These are phyloP conservation scores for Globisporangium perplexum DNA, from an alignment of 352 stramenopile genomes.

Conservation along the genomic window DNA sequence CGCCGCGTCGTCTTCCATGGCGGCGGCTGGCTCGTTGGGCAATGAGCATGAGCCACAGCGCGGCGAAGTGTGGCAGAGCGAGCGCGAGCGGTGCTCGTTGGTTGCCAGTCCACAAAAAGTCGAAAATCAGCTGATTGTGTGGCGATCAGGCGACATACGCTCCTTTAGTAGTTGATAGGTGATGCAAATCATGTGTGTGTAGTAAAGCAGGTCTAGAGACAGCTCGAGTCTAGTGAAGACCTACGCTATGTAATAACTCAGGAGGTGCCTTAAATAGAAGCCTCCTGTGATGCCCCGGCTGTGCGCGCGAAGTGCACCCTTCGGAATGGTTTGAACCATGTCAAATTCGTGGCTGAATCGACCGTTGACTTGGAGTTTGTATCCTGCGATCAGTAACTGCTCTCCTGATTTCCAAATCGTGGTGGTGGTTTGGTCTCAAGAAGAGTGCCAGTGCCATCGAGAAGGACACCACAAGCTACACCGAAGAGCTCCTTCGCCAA, in stretches of 20 bases:
- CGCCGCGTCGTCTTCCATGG: constrained; percentile 9
- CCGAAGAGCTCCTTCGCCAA: background rate
- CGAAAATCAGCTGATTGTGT: background rate
- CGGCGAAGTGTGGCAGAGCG: background rate
- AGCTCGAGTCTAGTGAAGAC: background rate
- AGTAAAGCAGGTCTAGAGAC: background rate
- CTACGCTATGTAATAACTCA: background rate
- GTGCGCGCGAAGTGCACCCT: background rate
- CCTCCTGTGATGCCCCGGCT: background rate
- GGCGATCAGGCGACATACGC: no score
- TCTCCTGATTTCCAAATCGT: background rate
- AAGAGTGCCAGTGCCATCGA: background rate
- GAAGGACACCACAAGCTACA: background rate
- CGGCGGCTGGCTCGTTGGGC: background rate
- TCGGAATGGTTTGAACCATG: background rate
- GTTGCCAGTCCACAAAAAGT: background rate
- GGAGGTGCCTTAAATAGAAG: background rate
- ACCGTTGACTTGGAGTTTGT: background rate
- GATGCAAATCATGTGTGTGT: background rate
- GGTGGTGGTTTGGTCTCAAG: background rate
- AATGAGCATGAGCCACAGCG: background rate
- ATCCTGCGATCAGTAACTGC: no score
- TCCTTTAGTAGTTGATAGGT: background rate
- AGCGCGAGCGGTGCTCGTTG: no score
- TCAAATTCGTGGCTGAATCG: background rate